phyloP scores from a whole-genome alignment of 208 protist genomes.

The Kentomonas sorsogonicus region DNA sequence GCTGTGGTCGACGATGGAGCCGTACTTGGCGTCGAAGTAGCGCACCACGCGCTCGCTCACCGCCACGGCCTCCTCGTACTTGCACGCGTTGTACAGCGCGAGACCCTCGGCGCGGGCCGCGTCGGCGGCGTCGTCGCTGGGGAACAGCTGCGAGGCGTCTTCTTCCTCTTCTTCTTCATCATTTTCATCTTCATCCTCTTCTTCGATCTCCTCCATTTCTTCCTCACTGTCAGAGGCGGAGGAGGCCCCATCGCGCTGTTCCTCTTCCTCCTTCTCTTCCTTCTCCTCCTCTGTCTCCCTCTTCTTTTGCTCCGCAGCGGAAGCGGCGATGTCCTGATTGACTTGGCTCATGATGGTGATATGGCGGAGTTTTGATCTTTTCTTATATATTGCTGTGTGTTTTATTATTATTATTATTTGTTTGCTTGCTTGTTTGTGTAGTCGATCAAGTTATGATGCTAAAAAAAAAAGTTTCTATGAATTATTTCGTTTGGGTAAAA shows the following conservation, averaged over 20 bases:
- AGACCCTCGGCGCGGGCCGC: conserved; percentile 43
- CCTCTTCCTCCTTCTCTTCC: no score
- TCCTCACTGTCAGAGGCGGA: conserved; percentile 11
- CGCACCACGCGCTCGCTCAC: conserved; percentile 74
- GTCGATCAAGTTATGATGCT: background rate
- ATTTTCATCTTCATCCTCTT: conserved; percentile 30
- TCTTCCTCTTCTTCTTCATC: conserved; percentile 40
- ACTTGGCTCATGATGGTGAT: background rate
- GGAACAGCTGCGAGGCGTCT: conserved; percentile 36
- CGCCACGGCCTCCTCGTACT: conserved; percentile 65
- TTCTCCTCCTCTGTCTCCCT: conserved; percentile 1
- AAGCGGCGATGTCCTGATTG: no score
- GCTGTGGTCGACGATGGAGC: conserved; percentile 46
- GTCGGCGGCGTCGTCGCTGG: conserved; percentile 52
- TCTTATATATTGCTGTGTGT: background rate
- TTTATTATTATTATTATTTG: background rate
- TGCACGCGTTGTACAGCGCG: conserved; percentile 55
- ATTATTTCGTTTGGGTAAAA: no score
- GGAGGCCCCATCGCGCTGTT: background rate
- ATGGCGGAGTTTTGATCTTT: background rate
- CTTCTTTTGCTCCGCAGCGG: background rate
- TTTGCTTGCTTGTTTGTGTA: background rate
- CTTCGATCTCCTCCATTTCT: conserved; percentile 9
- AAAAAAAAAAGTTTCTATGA: conserved; percentile 8
- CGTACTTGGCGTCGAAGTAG: conserved; percentile 72